Evolutionary conservation across 108 stramenopile genomes (phyloP), one percentile per base, ranked within the genome.

Genomic region (Pelagomonas calceolata): DNA sequence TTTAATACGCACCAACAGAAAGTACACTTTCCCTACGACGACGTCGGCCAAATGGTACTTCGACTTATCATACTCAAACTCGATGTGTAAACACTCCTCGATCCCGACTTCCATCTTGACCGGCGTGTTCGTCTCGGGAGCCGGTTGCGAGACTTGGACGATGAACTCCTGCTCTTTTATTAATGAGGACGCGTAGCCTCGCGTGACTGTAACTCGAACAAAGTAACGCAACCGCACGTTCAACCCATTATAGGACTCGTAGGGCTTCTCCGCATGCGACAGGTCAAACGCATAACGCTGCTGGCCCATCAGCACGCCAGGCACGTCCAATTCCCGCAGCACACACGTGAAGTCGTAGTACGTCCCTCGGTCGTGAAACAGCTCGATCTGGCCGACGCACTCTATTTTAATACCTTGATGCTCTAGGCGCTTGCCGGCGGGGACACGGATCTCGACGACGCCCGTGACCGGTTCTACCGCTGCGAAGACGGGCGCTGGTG

Each of bases 31-130:
- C 12, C 98, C 98, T 18, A 85, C 74, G 75, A 99, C 91, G n/a
- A 93, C 89, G 76, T 97, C 98, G 31, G 89, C 81, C 69, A 96
- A 82, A 81, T 96, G 93, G 80, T 95, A 97, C 32, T 77, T 74
- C n/a, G 79, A 74, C 36, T 87, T 90, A 69, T 96, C 91, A 82
- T 96, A 99, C 79, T 97, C 94, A 76, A 99, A 99, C 86, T 99
- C 98, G 76, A 99, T 97, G 78, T 99, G 98, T 43, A 99, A 86
- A 80, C 95, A 99, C 70, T 99, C 98, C 78, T 99, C 98, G 74
- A 99, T 99, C 21, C 98, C 98, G 43, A 99, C 98, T 80, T 99
- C 98, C 96, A 97, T 96, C 81, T 97, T 98, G 72, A 98, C 93
- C 36, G 91, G 75, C 70, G 89, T 85, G 69, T 89, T 85, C 36